phyloP scores from a whole-genome alignment of 768 basidiomycete species.

The Termitomyces sp. region DNA sequence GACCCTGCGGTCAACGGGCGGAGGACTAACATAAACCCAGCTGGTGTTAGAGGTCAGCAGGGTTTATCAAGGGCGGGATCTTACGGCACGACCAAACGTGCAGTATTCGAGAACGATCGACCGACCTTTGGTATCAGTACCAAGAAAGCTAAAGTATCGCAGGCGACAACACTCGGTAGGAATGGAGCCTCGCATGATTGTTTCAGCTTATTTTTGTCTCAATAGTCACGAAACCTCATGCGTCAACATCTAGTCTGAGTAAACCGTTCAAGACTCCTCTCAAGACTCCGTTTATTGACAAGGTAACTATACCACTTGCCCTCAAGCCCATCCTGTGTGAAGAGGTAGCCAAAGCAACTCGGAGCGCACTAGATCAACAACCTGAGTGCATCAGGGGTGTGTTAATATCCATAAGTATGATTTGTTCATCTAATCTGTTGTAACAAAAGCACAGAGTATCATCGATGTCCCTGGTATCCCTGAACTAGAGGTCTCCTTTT shows the following conservation, averaged over 20 bases:
- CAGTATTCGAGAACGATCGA: conserved; percentile 2
- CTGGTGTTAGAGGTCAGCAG: not conserved
- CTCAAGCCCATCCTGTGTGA: not conserved
- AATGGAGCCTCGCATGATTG: not conserved
- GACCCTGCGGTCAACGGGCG: not conserved
- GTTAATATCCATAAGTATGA: not conserved
- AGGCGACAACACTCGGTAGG: conserved; percentile 28
- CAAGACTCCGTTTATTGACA: conserved; percentile 8
- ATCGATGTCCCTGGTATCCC: conserved; percentile 23
- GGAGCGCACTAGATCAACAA: not conserved
- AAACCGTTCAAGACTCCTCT: conserved; percentile 50
- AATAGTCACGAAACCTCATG: conserved; percentile 43
- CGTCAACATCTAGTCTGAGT: conserved; percentile 30
- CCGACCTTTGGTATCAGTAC: not conserved
- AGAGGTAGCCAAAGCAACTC: not conserved
- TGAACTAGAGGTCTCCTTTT: conserved; percentile 32
- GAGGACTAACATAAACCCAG: not conserved
- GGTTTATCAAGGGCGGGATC: not conserved
- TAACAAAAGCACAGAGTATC: not conserved
- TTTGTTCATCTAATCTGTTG: not conserved
- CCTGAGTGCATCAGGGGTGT: not conserved
- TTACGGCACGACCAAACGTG: conserved; percentile 10
- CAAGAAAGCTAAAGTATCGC: conserved; percentile 29
- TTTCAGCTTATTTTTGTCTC: not conserved
- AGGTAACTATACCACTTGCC: conserved; percentile 3